phyloP scores from a whole-genome alignment of 129 eudicot genomes.

The Flaveria linearis region DNA sequence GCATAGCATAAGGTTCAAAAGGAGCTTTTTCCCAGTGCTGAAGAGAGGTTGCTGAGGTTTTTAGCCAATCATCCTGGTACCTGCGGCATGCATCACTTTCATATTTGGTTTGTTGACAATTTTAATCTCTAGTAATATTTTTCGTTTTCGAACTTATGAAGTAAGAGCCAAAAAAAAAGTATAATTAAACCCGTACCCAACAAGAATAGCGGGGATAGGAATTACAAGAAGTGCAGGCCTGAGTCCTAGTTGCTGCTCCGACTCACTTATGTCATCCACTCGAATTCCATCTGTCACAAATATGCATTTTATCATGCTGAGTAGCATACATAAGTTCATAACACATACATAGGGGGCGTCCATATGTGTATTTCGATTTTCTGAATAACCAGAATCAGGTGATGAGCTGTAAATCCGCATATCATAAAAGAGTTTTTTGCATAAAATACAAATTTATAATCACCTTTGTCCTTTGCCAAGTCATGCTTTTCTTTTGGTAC shows the following conservation, averaged over 20 bases:
- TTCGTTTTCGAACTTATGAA: not conserved
- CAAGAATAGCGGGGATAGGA: constrained; percentile 93
- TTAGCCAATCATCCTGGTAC: constrained; percentile 99
- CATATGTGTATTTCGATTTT: not conserved
- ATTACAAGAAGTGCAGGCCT: constrained; percentile 81
- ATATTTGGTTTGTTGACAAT: not conserved
- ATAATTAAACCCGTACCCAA: constrained; percentile 64
- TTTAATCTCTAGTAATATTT: not conserved
- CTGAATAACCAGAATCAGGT: not conserved
- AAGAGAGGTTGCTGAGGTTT: constrained; percentile 79
- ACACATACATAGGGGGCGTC: not conserved
- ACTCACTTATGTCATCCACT: constrained; percentile 68
- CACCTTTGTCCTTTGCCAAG: not conserved
- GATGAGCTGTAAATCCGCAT: not conserved
- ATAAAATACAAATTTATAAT: not conserved
- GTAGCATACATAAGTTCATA: constrained; percentile 2
- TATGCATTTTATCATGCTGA: constrained; percentile 14
- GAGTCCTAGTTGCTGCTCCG: constrained; percentile 73
- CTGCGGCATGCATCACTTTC: constrained; percentile 43
- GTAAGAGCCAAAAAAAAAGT: not conserved
- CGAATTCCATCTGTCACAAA: constrained; percentile 63
- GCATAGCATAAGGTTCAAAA: constrained; percentile 93
- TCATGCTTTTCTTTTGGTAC: not conserved
- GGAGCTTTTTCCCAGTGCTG: constrained; percentile 99
- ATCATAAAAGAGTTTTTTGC: not conserved